These are phyloP conservation scores for Aspergillus campestris DNA, from an alignment of 495 filamentous ascomycete genomes.

Conservation along the genomic window DNA sequence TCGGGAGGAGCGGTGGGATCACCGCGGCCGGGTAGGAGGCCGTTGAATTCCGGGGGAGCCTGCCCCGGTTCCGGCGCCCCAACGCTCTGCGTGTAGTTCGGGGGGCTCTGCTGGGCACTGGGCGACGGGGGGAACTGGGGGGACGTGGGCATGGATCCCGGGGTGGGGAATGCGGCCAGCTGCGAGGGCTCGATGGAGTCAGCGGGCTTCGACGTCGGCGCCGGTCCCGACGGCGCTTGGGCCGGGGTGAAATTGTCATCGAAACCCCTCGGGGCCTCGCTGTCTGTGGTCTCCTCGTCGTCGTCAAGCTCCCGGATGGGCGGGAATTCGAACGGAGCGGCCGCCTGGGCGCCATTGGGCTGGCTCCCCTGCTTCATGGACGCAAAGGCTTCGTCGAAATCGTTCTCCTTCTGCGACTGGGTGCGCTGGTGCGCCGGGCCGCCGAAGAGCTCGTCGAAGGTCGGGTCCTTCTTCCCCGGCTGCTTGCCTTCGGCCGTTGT, in stretches of 20 bases:
- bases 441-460: constrained; percentile 48
- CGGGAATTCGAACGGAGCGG: constrained; percentile 65
- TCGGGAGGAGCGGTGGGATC: constrained; percentile 50
- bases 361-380: constrained; percentile 28
- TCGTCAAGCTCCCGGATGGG: constrained; percentile 80
- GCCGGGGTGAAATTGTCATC: constrained; percentile 83
- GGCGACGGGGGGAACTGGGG: constrained; percentile 36
- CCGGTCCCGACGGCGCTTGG: constrained; percentile 46
- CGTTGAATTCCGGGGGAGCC: constrained; percentile 53
- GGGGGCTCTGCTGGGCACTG: constrained; percentile 56
- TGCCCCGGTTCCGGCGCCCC: constrained; percentile 24
- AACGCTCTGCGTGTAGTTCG: constrained; percentile 47
- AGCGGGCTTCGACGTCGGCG: constrained; percentile 4
- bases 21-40: constrained; percentile 54
- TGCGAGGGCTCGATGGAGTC: constrained; percentile 33
- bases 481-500: constrained; percentile 12
- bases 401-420: constrained; percentile 47
- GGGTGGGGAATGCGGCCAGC: constrained; percentile 32
- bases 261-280: constrained; percentile 63
- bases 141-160: constrained; percentile 20
- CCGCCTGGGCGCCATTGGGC: constrained; percentile 24
- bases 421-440: constrained; percentile 47
- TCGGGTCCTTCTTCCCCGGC: constrained; percentile 24
- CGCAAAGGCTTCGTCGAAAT: constrained; percentile 43
- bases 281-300: constrained; percentile 61